Percentiles rank a stretch among this genome's conserved stretches.
phyloP scores from a whole-genome alignment of 495 filamentous ascomycete species.

The Eremomyces bilateralis region DNA sequence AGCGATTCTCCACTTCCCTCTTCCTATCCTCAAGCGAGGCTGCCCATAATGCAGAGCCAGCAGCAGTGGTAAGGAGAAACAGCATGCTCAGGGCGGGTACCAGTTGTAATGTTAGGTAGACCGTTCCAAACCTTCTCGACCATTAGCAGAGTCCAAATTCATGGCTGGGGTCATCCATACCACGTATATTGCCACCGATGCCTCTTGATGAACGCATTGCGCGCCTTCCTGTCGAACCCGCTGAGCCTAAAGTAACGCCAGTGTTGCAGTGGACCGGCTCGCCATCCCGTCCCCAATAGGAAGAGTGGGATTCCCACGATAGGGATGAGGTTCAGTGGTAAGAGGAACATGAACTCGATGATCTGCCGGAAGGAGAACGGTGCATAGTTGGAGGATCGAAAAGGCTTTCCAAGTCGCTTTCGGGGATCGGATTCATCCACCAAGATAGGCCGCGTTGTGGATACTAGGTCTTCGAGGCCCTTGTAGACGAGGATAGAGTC shows the following conservation, averaged over 20 bases:
- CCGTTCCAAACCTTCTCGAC: conserved; percentile 32
- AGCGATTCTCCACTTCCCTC: not conserved
- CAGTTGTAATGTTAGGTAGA: conserved; percentile 37
- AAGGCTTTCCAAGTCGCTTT: conserved; percentile 35
- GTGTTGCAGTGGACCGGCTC: conserved; percentile 43
- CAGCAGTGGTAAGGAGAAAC: conserved; percentile 42
- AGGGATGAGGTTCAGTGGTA: conserved; percentile 45
- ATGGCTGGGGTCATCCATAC: conserved; percentile 12
- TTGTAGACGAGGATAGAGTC: conserved; percentile 40
- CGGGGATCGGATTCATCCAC: conserved; percentile 28
- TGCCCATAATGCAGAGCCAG: conserved; percentile 40
- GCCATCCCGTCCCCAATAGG: conserved; percentile 37
- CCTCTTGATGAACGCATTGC: conserved; percentile 29
- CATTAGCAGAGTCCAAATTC: not conserved
- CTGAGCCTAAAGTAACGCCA: conserved; percentile 43
- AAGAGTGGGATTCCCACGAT: conserved; percentile 41
- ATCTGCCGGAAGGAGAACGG: conserved; percentile 32
- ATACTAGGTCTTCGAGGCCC: conserved; percentile 34
- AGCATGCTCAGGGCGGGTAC: conserved; percentile 42
- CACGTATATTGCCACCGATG: conserved; percentile 39
- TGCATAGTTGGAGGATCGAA: conserved; percentile 33
- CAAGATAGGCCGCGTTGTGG: conserved; percentile 29
- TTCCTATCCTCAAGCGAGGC: conserved; percentile 28
- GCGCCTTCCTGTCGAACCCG: conserved; percentile 33
- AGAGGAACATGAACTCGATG: conserved; percentile 22